Percentiles rank a stretch among this genome's conserved stretches.
Conservation (phyloP, 2,329 filamentous ascomycete genomes). For the Penicillium sp. region DNA sequence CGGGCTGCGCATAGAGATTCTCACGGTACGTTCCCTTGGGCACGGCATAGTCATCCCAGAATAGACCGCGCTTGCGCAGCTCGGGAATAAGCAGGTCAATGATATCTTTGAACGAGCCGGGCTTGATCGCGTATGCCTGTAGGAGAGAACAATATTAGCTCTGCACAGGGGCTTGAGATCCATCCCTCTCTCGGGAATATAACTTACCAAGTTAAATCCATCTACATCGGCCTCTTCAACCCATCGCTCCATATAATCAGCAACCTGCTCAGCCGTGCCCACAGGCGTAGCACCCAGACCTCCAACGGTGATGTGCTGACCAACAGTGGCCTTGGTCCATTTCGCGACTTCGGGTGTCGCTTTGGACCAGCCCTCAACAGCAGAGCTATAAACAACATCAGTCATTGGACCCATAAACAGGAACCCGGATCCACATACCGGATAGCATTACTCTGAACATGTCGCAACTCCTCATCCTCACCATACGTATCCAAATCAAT, state of each 20-base stretch:
- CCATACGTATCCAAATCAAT: constrained; percentile 61
- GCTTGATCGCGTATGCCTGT: constrained; percentile 64
- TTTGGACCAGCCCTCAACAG: constrained; percentile 52
- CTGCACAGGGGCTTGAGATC: constrained; percentile 1
- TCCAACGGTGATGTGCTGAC: constrained; percentile 66
- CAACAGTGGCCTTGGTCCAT: constrained; percentile 71
- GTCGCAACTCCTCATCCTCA: constrained; percentile 62
- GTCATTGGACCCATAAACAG: constrained; percentile 7
- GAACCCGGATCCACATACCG: constrained; percentile 34
- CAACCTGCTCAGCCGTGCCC: constrained; percentile 64
- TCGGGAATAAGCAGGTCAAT: constrained; percentile 66
- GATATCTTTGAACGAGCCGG: constrained; percentile 66
- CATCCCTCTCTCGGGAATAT: not conserved
- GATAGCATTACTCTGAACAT: constrained; percentile 63
- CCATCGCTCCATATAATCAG: constrained; percentile 67
- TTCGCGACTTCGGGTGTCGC: constrained; percentile 60
- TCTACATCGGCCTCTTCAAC: constrained; percentile 68
- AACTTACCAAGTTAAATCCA: constrained; percentile 68
- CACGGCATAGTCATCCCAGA: constrained; percentile 42
- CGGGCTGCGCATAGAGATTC: constrained; percentile 36
- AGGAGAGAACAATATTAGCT: not conserved
- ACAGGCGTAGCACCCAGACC: constrained; percentile 65
- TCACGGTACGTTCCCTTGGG: constrained; percentile 41
- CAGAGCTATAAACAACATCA: constrained; percentile 40
- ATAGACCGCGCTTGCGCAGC: constrained; percentile 54